Evolutionary conservation across 2,329 filamentous ascomycete genomes (phyloP).

Genomic region (Cryoendolithus antarcticus): DNA sequence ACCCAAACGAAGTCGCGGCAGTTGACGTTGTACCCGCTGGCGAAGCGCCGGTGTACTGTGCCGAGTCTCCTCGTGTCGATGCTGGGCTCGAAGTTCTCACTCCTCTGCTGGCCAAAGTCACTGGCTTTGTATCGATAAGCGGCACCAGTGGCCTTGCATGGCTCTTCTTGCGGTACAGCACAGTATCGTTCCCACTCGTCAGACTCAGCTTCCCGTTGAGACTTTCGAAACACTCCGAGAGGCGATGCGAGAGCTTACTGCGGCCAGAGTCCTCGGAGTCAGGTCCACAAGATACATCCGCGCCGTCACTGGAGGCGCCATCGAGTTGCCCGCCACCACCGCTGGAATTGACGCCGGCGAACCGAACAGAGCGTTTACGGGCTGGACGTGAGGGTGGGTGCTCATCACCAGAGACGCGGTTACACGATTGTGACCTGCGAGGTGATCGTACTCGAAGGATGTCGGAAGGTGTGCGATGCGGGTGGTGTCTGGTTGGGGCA

Average conservation of each 20-base stretch:
- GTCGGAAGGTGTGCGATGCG: too few species aligned
- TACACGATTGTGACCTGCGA: too few species aligned
- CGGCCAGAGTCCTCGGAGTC: slow-evolving; percentile 1
- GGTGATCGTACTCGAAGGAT: too few species aligned
- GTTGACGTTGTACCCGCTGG: slow-evolving; percentile 22
- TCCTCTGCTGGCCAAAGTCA: neutral
- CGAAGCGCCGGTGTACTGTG: slow-evolving; percentile 9
- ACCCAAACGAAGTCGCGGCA: slow-evolving; percentile 20
- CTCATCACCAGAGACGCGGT: too few species aligned
- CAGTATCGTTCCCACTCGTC: slow-evolving; percentile 3
- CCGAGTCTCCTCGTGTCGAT: slow-evolving; percentile 4
- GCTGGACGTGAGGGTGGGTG: neutral
- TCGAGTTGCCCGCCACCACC: too few species aligned
- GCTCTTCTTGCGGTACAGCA: slow-evolving; percentile 1
- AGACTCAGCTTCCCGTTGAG: slow-evolving; percentile 4
- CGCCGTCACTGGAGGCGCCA: slow-evolving; percentile 1
- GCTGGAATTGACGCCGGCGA: slow-evolving; percentile 3
- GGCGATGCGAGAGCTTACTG: slow-evolving; percentile 3
- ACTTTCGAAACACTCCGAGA: slow-evolving; percentile 5
- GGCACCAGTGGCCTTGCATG: slow-evolving; percentile 2
- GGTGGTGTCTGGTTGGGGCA: too few species aligned
- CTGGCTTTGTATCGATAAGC: slow-evolving; percentile 3
- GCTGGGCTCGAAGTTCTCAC: slow-evolving; percentile 2
- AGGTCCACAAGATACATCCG: slow-evolving; percentile 1
- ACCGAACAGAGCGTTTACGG: slow-evolving; percentile 4